These are phyloP conservation scores for Sporisorium graminicola DNA, from an alignment of 1,284 basidiomycete species.

Conservation along the genomic window DNA sequence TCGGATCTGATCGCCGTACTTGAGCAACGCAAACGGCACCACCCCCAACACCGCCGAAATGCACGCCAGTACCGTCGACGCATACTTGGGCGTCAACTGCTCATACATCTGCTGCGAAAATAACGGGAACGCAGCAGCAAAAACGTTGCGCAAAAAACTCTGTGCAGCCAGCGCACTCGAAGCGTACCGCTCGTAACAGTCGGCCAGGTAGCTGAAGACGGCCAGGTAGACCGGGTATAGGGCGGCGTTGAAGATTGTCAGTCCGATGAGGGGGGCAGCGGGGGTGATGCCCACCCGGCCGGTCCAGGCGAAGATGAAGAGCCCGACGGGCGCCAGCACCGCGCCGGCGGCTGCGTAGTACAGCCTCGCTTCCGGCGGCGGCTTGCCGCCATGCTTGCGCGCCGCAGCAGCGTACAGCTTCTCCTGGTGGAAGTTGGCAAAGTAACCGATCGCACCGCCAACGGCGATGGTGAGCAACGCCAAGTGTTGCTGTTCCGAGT, in stretches of 20 bases:
- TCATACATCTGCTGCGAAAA: conserved; percentile 55
- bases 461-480: conserved; percentile 55
- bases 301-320: conserved; percentile 60
- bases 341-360: conserved; percentile 65
- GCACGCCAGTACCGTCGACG: conserved; percentile 61
- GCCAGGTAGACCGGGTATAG: conserved; percentile 49
- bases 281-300: conserved; percentile 39
- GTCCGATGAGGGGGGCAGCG: conserved; percentile 49
- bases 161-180: conserved; percentile 63
- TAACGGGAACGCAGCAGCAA: conserved; percentile 53
- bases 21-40: conserved; percentile 62
- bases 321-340: conserved; percentile 49
- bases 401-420: conserved; percentile 48
- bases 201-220: conserved; percentile 52
- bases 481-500: conserved; percentile 44
- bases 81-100: conserved; percentile 57
- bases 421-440: conserved; percentile 74
- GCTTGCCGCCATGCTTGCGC: conserved; percentile 66
- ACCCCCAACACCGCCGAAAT: conserved; percentile 57
- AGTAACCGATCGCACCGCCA: conserved; percentile 74
- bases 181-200: conserved; percentile 65
- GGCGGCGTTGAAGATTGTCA: conserved; percentile 46
- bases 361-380: conserved; percentile 72
- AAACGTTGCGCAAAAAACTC: conserved; percentile 55
- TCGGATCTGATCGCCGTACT: conserved; percentile 60